These are phyloP conservation scores for Phytopythium boreale DNA, from an alignment of 352 stramenopile species.

Conservation along the genomic window DNA sequence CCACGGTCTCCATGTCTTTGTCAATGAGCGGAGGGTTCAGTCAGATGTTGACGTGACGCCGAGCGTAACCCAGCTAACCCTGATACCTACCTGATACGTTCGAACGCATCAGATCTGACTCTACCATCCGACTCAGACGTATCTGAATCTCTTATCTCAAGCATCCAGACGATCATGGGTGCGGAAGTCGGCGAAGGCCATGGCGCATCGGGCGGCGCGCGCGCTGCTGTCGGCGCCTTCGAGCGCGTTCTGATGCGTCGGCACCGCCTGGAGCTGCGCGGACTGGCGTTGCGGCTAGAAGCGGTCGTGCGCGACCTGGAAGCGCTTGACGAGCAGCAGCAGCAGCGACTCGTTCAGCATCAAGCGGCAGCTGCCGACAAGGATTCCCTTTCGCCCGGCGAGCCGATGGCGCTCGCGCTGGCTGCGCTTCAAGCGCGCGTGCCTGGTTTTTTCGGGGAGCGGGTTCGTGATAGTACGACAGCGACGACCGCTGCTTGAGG, in stretches of 20 bases:
- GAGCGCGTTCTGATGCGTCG: constrained; percentile 8
- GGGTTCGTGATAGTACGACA: background rate
- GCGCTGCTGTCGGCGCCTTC: background rate
- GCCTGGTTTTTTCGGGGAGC: background rate
- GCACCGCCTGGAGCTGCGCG: background rate
- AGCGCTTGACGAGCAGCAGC: background rate
- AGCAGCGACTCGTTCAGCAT: background rate
- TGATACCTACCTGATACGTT: background rate
- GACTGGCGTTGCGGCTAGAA: background rate
- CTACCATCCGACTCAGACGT: background rate
- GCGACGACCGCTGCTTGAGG: too few species aligned
- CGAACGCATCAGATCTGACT: background rate
- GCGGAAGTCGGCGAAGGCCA: background rate
- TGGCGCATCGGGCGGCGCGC: background rate
- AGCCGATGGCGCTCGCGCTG: background rate
- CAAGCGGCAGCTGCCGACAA: background rate
- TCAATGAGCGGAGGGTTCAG: too few species aligned
- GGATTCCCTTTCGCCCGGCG: too few species aligned
- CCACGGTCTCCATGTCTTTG: constrained; percentile 2
- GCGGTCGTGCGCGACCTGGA: background rate
- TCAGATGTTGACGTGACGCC: background rate
- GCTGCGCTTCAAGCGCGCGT: background rate
- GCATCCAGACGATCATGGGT: background rate
- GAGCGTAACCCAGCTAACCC: background rate
- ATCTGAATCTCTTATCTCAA: background rate